Percentiles rank a stretch among this genome's conserved stretches.
phyloP scores from a whole-genome alignment of 2,329 filamentous ascomycete genomes.

The Botryosphaeria dothidea region DNA sequence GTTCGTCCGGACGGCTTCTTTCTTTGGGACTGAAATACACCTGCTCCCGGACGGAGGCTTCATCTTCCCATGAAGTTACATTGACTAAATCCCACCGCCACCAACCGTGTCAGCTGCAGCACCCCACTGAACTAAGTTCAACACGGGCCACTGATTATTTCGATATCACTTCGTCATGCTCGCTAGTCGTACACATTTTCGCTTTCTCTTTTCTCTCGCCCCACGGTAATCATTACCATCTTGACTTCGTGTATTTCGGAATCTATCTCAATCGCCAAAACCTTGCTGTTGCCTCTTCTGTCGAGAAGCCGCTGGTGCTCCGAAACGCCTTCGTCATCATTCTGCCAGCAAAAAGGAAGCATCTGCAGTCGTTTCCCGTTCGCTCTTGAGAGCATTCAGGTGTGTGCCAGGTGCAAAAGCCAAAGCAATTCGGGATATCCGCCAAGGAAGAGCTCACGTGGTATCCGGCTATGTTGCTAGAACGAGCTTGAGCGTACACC shows the following conservation, averaged over 20 bases:
- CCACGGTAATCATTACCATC: not conserved
- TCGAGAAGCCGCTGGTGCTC: not conserved
- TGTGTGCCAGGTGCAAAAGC: not conserved
- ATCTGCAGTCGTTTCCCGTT: not conserved
- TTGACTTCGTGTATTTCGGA: constrained; percentile 12
- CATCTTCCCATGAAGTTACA: too few relatives aligned
- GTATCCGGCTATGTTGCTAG: constrained; percentile 7
- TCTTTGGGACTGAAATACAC: too few relatives aligned
- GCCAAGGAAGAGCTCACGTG: constrained; percentile 4
- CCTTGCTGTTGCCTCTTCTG: not conserved
- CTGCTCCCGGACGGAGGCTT: too few relatives aligned
- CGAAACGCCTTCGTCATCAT: not conserved
- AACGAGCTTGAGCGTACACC: not conserved
- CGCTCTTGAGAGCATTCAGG: not conserved
- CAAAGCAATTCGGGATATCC: constrained; percentile 1
- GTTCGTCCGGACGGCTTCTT: too few relatives aligned
- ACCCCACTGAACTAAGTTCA: too few relatives aligned
- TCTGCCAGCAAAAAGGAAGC: not conserved
- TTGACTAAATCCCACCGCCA: too few relatives aligned
- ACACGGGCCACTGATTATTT: not conserved
- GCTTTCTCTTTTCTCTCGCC: not conserved
- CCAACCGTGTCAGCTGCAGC: too few relatives aligned
- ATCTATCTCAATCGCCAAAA: constrained; percentile 2
- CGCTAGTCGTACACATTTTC: not conserved
- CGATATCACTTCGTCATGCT: not conserved